phyloP scores from a whole-genome alignment of 306 rosid genomes.

The Casuarina glauca region DNA sequence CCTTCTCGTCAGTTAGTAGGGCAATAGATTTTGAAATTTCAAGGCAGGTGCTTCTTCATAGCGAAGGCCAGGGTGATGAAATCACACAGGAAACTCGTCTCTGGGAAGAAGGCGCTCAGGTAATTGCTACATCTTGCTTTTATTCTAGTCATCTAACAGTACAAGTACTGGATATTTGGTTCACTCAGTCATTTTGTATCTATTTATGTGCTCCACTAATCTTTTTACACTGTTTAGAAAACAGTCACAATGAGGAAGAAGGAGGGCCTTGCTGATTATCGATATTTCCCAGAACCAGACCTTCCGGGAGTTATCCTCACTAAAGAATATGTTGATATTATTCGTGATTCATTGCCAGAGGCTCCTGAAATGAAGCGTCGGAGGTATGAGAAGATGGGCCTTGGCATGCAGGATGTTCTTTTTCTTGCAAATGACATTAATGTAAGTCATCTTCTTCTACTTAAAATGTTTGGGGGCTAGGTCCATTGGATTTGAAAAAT shows the following conservation, averaged over 20 bases:
- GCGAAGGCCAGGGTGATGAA: constrained; percentile 72
- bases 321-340: constrained; percentile 64
- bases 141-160: constrained; percentile 25
- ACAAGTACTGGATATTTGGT: constrained; percentile 17
- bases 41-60: constrained; percentile 76
- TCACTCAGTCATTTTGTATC: constrained; percentile 26
- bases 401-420: constrained; percentile 92
- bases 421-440: constrained; percentile 79
- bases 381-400: constrained; percentile 80
- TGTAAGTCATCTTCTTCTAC: constrained; percentile 51
- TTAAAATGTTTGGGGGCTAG: not conserved
- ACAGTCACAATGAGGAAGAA: constrained; percentile 96
- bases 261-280: constrained; percentile 97
- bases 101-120: constrained; percentile 97
- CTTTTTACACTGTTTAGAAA: constrained; percentile 48
- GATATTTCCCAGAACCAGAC: constrained; percentile 97
- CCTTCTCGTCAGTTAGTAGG: constrained; percentile 76
- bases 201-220: constrained; percentile 27
- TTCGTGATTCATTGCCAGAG: constrained; percentile 72
- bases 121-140: constrained; percentile 37
- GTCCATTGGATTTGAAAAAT: constrained; percentile 10
- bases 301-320: constrained; percentile 79
- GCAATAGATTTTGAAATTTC: constrained; percentile 93
- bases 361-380: constrained; percentile 90
- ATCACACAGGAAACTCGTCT: constrained; percentile 90